Evolutionary conservation across 352 stramenopile genomes (phyloP), one percentile per base, ranked within the genome.

Genomic region (Thraustochytrium sp.): DNA sequence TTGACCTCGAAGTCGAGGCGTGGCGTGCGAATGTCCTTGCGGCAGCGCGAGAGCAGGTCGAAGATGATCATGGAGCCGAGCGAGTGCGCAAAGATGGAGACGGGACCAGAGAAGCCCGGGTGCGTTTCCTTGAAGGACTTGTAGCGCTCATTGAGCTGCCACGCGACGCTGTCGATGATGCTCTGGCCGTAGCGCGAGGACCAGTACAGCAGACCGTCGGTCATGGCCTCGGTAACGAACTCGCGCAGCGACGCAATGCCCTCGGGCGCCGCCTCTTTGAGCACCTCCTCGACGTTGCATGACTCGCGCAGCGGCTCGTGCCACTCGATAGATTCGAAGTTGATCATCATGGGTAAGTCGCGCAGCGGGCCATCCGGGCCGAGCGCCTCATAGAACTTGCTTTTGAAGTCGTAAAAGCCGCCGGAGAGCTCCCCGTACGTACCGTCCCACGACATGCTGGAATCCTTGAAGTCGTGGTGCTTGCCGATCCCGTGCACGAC

Each of bases 301-400:
- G 90, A 88, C 53, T 93, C 91, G 51, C 95, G 91, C 8, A 95
- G 87, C 38, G 94, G 90, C 86, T 94, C 91, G 73, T 95, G 92
- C 92, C 92, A 96, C 78, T 96, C 92, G 46, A 96, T 94, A 9
- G 90, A 94, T 48, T 95, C 91, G 87, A 94, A 94, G 85, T 95
- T 91, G 37, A 95, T 65, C 3, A 89, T 90, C 1, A 94, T 74
- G 2, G 92, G 91, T 23, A 96, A 63, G 59, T 82, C 44, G 11
- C 44, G 48, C 16, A 75, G 40, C 26, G 77, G 23, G 9, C 46
- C 63, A 9, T 49, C n/a, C 2, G 76, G 48, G 13, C 46, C 55
- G 29, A 85, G 54, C 18, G 26, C 38, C 42, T 80, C 56, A 26
- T 80, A 75, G 51, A 84, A 84, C 18, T 75, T 44, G 29, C 34